Conservation (phyloP, 225 moss, liverwort and hornwort species). For the Sphagnum tenellum region DNA sequence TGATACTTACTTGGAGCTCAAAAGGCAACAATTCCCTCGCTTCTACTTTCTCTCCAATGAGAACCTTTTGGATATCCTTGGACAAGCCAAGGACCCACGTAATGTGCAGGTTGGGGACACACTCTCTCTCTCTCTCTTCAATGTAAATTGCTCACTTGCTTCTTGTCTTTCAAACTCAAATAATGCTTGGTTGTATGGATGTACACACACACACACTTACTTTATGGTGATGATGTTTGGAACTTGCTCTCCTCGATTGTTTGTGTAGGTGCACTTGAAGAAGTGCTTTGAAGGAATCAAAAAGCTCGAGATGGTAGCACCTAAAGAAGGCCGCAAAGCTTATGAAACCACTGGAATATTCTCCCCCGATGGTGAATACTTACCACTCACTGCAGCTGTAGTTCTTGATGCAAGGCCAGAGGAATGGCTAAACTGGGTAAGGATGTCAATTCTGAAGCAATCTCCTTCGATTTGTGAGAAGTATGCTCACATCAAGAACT, state of each 20-base stretch:
- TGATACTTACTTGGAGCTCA: slow-evolving; percentile 64
- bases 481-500: not conserved
- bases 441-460: not conserved
- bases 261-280: slow-evolving; percentile 57
- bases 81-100: slow-evolving; percentile 73
- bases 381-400: slow-evolving; percentile 46
- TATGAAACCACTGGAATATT: slow-evolving; percentile 70
- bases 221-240: too few species aligned
- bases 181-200: too few species aligned
- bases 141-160: too few species aligned
- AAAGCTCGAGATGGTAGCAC: slow-evolving; percentile 52
- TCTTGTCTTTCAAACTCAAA: too few species aligned
- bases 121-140: too few species aligned
- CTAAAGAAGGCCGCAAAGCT: slow-evolving; percentile 48
- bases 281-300: slow-evolving; percentile 83
- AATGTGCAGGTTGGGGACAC: slow-evolving; percentile 51
- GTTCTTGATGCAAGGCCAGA: slow-evolving; percentile 64
- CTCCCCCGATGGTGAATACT: slow-evolving; percentile 71
- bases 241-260: too few species aligned
- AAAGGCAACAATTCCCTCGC: slow-evolving; percentile 73
- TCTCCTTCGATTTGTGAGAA: not conserved
- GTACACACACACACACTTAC: too few species aligned
- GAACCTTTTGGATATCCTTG: slow-evolving; percentile 72
- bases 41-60: slow-evolving; percentile 79
- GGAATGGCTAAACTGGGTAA: slow-evolving; percentile 75